Evolutionary conservation across 371 early-diverging fungal species (phyloP), one percentile per base, ranked within the genome.

Genomic region (Circinella umbellata): DNA sequence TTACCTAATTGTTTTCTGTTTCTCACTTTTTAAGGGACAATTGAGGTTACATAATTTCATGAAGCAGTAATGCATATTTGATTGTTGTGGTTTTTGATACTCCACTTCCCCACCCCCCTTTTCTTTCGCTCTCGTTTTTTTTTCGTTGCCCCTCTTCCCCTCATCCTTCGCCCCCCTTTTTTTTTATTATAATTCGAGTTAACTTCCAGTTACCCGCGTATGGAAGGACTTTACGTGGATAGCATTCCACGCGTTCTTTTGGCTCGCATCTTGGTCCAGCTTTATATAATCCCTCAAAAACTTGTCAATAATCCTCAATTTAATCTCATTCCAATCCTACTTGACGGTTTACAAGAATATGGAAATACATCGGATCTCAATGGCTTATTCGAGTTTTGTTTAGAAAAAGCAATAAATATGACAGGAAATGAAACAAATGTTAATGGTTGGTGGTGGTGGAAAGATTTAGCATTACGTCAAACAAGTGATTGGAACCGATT

Each of bases 381-480:
- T 65, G 82, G 74, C 49, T 76, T 82, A 61, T 64, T 82, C 6
- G 60, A 73, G 34, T 80, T 76, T 57, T 82, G 82, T 47, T 39
- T 61, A 34, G 60, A 59, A 53, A 55, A 69, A 42, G 46, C 66
- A 42, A n/a, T 71, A 63, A 68, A 15, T 20, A 15, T n/a, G 14
- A 35, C 49, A 18, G 59, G 27, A 14, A 61, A 37, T 14, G 15
- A 14, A 18, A 39, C n/a, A 1, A 60, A 20, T 49, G 61, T n/a
- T 49, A 42, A 14, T 27, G 38, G 59, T 18, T 17, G 60, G 9
- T 71, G 71, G 71, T 71, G 67, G 63, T 71, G 71, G 71, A 71
- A 71, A 54, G 64, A 64, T 47, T 37, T 47, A 9, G 14, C 42
- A 8, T 64, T 74, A 11, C 48, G 34, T 15, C 38, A 67, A n/a